Evolutionary conservation across 202 grass and related monocot genomes (phyloP).

Genomic region (Sporobolus alterniflorus): DNA sequence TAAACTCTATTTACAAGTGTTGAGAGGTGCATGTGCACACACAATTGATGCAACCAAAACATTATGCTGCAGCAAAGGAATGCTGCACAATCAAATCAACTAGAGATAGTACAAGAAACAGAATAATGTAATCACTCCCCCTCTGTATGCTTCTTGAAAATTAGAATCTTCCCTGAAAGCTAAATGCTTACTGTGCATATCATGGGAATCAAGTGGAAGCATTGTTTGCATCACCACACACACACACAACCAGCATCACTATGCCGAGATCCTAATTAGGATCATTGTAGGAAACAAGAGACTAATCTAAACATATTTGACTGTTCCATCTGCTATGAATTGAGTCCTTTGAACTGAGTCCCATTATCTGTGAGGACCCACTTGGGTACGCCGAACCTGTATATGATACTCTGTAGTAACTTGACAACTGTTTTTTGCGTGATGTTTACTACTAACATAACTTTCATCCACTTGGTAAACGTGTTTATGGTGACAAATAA

Average conservation of each 20-base stretch:
- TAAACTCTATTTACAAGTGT: background rate
- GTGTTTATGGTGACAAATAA: too few species aligned
- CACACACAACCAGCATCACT: background rate
- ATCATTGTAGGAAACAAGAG: constrained; percentile 1
- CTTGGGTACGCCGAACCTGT: too few species aligned
- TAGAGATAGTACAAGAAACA: too few species aligned
- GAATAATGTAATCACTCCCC: too few species aligned
- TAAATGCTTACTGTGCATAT: background rate
- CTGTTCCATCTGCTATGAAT: background rate
- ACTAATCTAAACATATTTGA: background rate
- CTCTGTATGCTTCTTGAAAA: background rate
- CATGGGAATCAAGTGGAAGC: background rate
- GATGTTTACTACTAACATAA: too few species aligned
- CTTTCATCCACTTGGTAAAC: too few species aligned
- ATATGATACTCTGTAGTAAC: too few species aligned
- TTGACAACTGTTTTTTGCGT: too few species aligned
- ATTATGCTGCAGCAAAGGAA: too few species aligned
- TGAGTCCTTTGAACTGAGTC: too few species aligned
- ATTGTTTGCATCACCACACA: constrained; percentile 9
- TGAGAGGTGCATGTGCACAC: background rate
- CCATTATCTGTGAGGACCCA: too few species aligned
- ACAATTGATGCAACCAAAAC: background rate
- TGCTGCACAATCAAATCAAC: background rate
- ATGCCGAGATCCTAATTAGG: background rate
- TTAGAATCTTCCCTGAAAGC: background rate